These are phyloP conservation scores for Tetraselmis chui DNA, from an alignment of 139 green algal species.

Conservation along the genomic window DNA sequence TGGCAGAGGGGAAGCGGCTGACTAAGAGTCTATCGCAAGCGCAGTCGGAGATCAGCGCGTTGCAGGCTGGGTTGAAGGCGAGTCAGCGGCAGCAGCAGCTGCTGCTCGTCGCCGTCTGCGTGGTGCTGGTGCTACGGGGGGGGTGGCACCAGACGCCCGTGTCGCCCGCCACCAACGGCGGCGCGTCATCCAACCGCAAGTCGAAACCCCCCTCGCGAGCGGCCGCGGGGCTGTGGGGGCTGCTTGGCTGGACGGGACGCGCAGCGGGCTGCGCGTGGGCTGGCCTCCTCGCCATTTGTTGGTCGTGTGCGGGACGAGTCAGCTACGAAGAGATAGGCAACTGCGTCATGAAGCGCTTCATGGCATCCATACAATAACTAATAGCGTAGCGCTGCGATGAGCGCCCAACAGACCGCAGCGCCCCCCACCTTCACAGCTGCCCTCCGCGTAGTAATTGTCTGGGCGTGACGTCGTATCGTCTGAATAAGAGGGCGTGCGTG, in stretches of 20 bases:
- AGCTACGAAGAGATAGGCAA: background rate
- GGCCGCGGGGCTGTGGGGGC: background rate
- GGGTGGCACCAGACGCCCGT: background rate
- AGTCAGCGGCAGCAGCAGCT: background rate
- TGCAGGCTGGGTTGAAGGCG: background rate
- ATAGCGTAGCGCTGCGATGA: too few relatives aligned
- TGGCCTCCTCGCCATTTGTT: background rate
- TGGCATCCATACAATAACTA: too few relatives aligned
- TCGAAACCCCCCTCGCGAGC: background rate
- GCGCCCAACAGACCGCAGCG: too few relatives aligned
- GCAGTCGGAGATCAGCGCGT: background rate
- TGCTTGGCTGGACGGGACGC: background rate
- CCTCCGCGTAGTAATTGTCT: too few relatives aligned
- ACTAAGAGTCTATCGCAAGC: background rate
- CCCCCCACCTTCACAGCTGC: too few relatives aligned
- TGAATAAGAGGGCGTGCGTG: too few relatives aligned
- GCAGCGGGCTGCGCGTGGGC: background rate
- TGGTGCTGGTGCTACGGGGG: background rate
- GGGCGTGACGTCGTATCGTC: too few relatives aligned
- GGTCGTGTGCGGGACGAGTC: background rate
- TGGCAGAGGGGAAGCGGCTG: background rate
- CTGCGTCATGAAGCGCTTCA: background rate
- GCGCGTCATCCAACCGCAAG: too few relatives aligned
- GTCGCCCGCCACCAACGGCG: background rate
- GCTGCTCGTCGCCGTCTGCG: background rate